Evolutionary conservation across 2,329 filamentous ascomycete species (phyloP).

Genomic region (Cercospora sojina): DNA sequence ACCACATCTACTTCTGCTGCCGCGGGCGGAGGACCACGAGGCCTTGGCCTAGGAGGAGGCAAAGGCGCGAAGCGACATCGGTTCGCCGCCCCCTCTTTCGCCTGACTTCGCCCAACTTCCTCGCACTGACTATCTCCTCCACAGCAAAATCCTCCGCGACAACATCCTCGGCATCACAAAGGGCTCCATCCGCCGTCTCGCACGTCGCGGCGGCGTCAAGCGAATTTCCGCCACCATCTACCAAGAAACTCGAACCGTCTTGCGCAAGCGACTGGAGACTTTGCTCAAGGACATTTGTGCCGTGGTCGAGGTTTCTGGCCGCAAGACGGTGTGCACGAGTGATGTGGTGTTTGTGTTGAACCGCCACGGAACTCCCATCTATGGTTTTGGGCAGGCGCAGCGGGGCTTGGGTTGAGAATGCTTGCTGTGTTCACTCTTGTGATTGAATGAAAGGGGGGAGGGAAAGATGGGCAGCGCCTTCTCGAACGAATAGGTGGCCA

Average conservation of each 20-base stretch:
- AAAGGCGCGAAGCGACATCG: conserved; percentile 30
- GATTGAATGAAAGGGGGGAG: no score
- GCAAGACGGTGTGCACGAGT: conserved; percentile 61
- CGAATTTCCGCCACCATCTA: conserved; percentile 67
- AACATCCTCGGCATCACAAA: conserved; percentile 99
- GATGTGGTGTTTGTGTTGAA: conserved; percentile 59
- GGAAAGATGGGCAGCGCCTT: no score
- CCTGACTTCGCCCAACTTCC: conserved; percentile 64
- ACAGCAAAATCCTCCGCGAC: conserved; percentile 92
- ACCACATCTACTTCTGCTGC: neutral
- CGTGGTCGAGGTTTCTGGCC: conserved; percentile 23
- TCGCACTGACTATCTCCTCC: neutral
- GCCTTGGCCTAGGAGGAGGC: conserved; percentile 16
- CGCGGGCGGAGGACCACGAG: neutral
- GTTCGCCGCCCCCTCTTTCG: conserved; percentile 16
- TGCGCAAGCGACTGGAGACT: conserved; percentile 55
- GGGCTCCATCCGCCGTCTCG: conserved; percentile 62
- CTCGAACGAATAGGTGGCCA: no score
- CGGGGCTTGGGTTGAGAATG: no score
- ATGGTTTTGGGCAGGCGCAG: conserved; percentile 18
- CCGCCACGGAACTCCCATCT: conserved; percentile 19
- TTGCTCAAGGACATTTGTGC: conserved; percentile 45
- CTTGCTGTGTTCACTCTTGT: no score
- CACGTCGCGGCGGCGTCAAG: conserved; percentile 74
- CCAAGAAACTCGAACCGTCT: conserved; percentile 54